Evolutionary conservation across 1,139 yeast species (phyloP), one percentile per base, ranked within the genome.

Genomic region (Blastobotrys malaysiensis): DNA sequence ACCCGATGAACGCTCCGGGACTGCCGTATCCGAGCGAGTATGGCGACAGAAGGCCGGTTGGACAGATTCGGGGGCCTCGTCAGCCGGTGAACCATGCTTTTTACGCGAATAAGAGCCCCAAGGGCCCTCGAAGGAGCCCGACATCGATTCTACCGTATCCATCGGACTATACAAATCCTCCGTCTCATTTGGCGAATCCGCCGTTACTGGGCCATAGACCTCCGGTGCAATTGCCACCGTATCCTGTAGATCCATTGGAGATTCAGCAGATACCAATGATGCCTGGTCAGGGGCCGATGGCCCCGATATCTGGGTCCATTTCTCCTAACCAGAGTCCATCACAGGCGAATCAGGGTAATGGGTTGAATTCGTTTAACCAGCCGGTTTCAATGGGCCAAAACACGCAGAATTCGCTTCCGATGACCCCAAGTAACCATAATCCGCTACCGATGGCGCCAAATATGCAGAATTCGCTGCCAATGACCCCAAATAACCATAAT

Each of bases 211-310:
- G 39, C 26, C 2, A 46, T 9, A n/a, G 21, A 2, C 46, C 47
- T 13, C 22, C 51, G 14, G 46, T 44, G 6, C 46, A 44, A 3
- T 16, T 48, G 43, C 54, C 48, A 3, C 14, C 46, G 9, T 31
- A 31, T 31, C 39, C 39, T 13, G 16, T 31, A n/a, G 39, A 31
- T 7, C 39, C 39, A 2, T 31, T 16, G 16, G 39, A 31, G 16
- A 5, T 31, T 6, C 11, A n/a, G 11, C 31, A 26, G 11, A 9
- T 26, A 5, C 31, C 31, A 13, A 13, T 26, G 31, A 13, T 26
- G 7, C 31, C 31, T 5, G 31, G 31, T 4, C 31, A 26, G 11
- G 31, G 31, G 3, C 31, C 31, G 11, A 26, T 26, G 31, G 31
- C 31, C 6, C 31, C 31, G 31, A 26, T 26, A 3, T 5, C 11